Conservation (phyloP, 148 eudicot genomes). For the Nyssa sinensis region DNA sequence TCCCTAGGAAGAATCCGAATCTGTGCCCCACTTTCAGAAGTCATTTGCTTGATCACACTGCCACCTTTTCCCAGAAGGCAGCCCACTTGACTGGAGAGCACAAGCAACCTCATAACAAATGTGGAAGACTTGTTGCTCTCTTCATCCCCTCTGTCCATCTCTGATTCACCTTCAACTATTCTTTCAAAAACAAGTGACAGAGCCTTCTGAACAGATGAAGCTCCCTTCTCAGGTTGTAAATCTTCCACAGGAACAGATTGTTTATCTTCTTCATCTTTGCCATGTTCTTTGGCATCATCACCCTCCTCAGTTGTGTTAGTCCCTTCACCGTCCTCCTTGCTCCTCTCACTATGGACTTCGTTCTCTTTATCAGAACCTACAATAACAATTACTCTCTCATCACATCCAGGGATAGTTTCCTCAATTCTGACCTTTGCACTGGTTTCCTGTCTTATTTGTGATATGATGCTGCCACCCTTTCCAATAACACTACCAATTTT, state of each 20-base stretch:
- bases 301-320: constrained; percentile 34
- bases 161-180: constrained; percentile 52
- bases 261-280: constrained; percentile 35
- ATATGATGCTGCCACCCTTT: constrained; percentile 47
- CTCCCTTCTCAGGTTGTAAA: constrained; percentile 42
- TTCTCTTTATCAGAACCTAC: constrained; percentile 49
- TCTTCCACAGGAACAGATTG: constrained; percentile 39
- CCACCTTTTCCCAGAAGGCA: constrained; percentile 67
- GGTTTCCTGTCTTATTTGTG: constrained; percentile 69
- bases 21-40: constrained; percentile 84
- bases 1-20: constrained; percentile 81
- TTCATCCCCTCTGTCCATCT: constrained; percentile 41
- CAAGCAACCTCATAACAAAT: constrained; percentile 63
- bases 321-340: constrained; percentile 36
- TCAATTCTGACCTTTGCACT: constrained; percentile 76
- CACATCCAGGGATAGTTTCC: constrained; percentile 62
- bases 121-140: constrained; percentile 40
- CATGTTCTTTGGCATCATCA: constrained; percentile 32
- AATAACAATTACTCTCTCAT: constrained; percentile 69
- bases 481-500: constrained; percentile 57
- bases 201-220: constrained; percentile 63
- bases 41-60: constrained; percentile 67
- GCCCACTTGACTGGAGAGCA: constrained; percentile 78
- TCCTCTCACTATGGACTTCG: constrained; percentile 39
- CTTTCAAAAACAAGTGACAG: constrained; percentile 66